Evolutionary conservation across 2,329 filamentous ascomycete species (phyloP).

Genomic region (Trematosphaeria pertusa): DNA sequence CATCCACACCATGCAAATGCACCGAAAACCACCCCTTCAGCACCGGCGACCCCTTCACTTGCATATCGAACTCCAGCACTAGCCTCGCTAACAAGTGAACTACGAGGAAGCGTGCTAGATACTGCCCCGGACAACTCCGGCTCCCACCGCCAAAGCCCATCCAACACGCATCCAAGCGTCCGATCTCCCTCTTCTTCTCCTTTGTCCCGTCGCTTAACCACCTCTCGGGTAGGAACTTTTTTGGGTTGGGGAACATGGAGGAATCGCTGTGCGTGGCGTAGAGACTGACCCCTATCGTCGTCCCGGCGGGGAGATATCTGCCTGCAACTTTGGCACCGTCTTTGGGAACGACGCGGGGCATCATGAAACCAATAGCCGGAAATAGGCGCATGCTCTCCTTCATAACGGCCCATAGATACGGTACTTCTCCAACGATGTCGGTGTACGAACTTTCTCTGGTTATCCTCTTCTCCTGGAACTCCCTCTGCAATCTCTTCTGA

Average conservation of each 20-base stretch:
- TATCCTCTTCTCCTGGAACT: background rate
- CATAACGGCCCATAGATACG: slow-evolving; percentile 35
- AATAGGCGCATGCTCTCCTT: slow-evolving; percentile 3
- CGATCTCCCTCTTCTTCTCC: slow-evolving; percentile 6
- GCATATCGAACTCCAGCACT: slow-evolving; percentile 6
- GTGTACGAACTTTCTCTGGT: background rate
- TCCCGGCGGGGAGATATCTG: slow-evolving; percentile 1
- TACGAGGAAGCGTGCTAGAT: slow-evolving; percentile 12
- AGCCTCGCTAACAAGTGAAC: slow-evolving; percentile 7
- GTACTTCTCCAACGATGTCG: slow-evolving; percentile 9
- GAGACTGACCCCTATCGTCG: slow-evolving; percentile 4
- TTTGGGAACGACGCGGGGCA: background rate
- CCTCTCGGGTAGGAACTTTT: slow-evolving; percentile 24
- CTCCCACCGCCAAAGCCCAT: slow-evolving; percentile 13
- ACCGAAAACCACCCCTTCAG: slow-evolving; percentile 1
- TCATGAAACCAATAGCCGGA: background rate
- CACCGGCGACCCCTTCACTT: background rate
- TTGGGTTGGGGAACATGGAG: slow-evolving; percentile 8
- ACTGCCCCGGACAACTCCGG: slow-evolving; percentile 17
- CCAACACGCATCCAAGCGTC: slow-evolving; percentile 4
- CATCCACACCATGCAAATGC: background rate
- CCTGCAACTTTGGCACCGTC: background rate
- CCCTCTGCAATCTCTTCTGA: background rate
- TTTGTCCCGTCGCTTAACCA: slow-evolving; percentile 4
- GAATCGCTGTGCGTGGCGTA: slow-evolving; percentile 15